These are phyloP conservation scores for Sarocladium oryzae DNA, from an alignment of 2,329 filamentous ascomycete genomes.

Conservation along the genomic window DNA sequence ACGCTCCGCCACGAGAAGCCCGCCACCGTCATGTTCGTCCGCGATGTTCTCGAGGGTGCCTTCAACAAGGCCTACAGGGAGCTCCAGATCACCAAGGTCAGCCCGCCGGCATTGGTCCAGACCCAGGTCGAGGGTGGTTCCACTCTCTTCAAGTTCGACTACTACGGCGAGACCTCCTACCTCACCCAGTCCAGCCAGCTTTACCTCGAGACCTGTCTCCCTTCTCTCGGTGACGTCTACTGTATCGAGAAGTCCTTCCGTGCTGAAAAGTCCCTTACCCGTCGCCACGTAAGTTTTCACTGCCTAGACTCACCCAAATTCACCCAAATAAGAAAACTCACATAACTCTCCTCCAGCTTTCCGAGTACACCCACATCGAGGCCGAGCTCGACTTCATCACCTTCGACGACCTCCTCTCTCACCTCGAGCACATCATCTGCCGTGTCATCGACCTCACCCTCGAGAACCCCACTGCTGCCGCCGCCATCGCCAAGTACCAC, in stretches of 20 bases:
- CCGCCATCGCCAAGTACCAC: constrained; percentile 79
- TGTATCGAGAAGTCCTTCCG: constrained; percentile 99
- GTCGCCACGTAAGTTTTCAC: constrained; percentile 57
- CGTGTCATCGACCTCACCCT: constrained; percentile 74
- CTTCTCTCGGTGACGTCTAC: constrained; percentile 89
- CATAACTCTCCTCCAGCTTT: too few species aligned
- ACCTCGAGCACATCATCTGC: constrained; percentile 84
- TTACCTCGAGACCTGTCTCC: constrained; percentile 91
- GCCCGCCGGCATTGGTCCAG: constrained; percentile 85
- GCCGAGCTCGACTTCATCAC: constrained; percentile 93
- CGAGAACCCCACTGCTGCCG: constrained; percentile 64
- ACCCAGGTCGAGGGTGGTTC: constrained; percentile 91
- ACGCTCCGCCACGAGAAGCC: constrained; percentile 78
- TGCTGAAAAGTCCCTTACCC: constrained; percentile 90
- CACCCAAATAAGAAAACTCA: too few species aligned
- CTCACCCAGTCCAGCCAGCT: constrained; percentile 96
- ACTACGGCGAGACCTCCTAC: constrained; percentile 86
- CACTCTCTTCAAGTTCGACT: constrained; percentile 83
- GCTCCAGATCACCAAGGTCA: constrained; percentile 72
- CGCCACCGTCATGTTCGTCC: constrained; percentile 81
- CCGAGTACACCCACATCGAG: constrained; percentile 96
- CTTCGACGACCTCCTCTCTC: constrained; percentile 80
- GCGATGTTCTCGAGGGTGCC: constrained; percentile 71
- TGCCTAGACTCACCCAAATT: not conserved
- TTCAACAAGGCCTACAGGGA: constrained; percentile 77